These are phyloP conservation scores for Aureobasidium namibiae DNA, from an alignment of 2,329 filamentous ascomycete genomes.

Conservation along the genomic window DNA sequence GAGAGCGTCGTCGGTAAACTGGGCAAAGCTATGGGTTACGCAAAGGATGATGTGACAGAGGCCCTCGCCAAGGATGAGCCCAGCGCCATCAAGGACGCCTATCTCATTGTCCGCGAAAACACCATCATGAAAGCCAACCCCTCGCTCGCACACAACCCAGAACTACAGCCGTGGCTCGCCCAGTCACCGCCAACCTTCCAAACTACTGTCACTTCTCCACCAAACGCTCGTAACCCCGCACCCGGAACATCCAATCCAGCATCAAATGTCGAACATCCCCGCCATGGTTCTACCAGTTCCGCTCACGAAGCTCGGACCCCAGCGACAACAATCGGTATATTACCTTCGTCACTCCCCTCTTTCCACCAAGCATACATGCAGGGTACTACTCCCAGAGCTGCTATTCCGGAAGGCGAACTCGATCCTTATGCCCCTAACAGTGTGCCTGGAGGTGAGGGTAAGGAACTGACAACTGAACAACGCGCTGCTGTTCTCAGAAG, in stretches of 20 bases:
- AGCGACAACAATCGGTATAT: slow-evolving; percentile 75
- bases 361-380: slow-evolving; percentile 91
- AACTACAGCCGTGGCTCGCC: slow-evolving; percentile 46
- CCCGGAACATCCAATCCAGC: slow-evolving; percentile 14
- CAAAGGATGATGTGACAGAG: slow-evolving; percentile 88
- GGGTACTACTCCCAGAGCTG: slow-evolving; percentile 39
- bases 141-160: slow-evolving; percentile 44
- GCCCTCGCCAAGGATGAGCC: slow-evolving; percentile 86
- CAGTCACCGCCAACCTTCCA: slow-evolving; percentile 47
- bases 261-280: slow-evolving; percentile 29
- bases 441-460: slow-evolving; percentile 14
- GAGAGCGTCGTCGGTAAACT: slow-evolving; percentile 91
- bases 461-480: slow-evolving; percentile 48
- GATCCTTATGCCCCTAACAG: slow-evolving; percentile 39
- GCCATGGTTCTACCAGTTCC: slow-evolving; percentile 38
- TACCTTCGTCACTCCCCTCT: slow-evolving; percentile 82
- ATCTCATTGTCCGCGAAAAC: slow-evolving; percentile 95
- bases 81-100: slow-evolving; percentile 97
- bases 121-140: slow-evolving; percentile 92
- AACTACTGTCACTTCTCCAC: slow-evolving; percentile 26
- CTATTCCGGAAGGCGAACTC: slow-evolving; percentile 37
- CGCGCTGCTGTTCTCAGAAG: slow-evolving; percentile 73
- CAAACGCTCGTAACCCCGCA: slow-evolving; percentile 20
- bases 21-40: slow-evolving; percentile 96
- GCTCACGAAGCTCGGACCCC: slow-evolving; percentile 33